phyloP scores from a whole-genome alignment of 2,329 filamentous ascomycete species.

The Chrysoporthe austroafricana region DNA sequence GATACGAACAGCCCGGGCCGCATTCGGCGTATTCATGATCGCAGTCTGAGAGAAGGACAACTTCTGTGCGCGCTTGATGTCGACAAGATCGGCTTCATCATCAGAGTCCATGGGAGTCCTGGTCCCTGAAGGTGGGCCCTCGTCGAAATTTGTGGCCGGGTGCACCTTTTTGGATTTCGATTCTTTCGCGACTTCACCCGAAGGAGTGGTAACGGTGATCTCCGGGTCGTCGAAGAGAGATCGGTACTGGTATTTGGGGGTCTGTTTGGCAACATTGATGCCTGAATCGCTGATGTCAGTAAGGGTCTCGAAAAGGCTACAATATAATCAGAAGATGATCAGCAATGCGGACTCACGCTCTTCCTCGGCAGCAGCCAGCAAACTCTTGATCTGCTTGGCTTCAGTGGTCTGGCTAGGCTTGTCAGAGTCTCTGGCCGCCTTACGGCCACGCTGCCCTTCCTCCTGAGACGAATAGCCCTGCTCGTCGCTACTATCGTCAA shows the following conservation, averaged over 20 bases:
- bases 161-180: conserved; percentile 65
- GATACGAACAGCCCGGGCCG: conserved; percentile 83
- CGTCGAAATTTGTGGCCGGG: conserved; percentile 83
- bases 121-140: conserved; percentile 58
- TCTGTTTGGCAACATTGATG: conserved; percentile 56
- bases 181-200: conserved; percentile 62
- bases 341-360: conserved; percentile 63
- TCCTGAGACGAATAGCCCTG: conserved; percentile 64
- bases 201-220: conserved; percentile 66
- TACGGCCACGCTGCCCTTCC: conserved; percentile 66
- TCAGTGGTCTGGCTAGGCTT: conserved; percentile 33
- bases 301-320: not conserved
- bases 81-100: conserved; percentile 79
- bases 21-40: conserved; percentile 74
- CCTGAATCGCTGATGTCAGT: conserved; percentile 41
- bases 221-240: conserved; percentile 69
- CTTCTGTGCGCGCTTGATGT: conserved; percentile 86
- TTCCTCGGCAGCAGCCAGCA: conserved; percentile 76
- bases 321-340: not conserved
- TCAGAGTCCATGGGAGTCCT: conserved; percentile 75
- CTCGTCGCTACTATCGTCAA: conserved; percentile 72
- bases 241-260: conserved; percentile 57
- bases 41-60: conserved; percentile 80
- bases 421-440: conserved; percentile 50
- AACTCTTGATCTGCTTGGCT: conserved; percentile 55